These are phyloP conservation scores for Petunia hybrid DNA, from an alignment of 305 asterid genomes.

Conservation along the genomic window DNA sequence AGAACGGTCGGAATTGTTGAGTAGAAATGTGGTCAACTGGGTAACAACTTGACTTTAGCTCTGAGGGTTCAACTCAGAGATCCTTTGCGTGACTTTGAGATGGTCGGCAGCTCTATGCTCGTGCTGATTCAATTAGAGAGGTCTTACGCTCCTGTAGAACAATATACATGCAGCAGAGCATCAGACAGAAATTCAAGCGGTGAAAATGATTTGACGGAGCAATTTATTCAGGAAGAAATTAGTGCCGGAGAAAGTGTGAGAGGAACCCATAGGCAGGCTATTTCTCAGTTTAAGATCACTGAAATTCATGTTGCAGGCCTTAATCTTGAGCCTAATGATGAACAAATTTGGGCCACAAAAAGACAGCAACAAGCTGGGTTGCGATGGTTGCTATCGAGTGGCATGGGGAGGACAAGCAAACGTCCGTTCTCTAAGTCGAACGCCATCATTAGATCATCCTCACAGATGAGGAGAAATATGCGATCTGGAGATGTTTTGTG, in stretches of 20 bases:
- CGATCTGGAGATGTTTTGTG: constrained; percentile 58
- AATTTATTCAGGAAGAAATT: constrained; percentile 34
- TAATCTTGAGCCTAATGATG: constrained; percentile 46
- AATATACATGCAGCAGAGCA: neutral
- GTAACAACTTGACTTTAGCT: constrained; percentile 59
- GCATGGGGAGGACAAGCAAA: constrained; percentile 58
- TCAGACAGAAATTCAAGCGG: constrained; percentile 34
- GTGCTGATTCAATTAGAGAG: constrained; percentile 67
- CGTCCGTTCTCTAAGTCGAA: constrained; percentile 45
- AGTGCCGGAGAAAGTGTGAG: constrained; percentile 33
- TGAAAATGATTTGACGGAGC: constrained; percentile 34
- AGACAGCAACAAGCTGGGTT: constrained; percentile 71
- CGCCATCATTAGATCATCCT: constrained; percentile 48
- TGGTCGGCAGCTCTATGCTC: constrained; percentile 78
- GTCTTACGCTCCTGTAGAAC: constrained; percentile 37
- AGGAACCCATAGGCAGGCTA: constrained; percentile 22
- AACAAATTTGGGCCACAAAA: constrained; percentile 55
- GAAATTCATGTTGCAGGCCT: constrained; percentile 69
- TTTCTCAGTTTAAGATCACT: constrained; percentile 57
- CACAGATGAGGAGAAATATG: constrained; percentile 44
- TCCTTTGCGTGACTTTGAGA: constrained; percentile 73
- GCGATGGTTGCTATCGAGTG: constrained; percentile 79
- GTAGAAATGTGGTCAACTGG: constrained; percentile 41
- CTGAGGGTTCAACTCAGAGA: constrained; percentile 85
- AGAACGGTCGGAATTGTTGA: constrained; percentile 29